Base-by-base conservation (phyloP, 805 yeast species). In the Candida germanica region DNA sequence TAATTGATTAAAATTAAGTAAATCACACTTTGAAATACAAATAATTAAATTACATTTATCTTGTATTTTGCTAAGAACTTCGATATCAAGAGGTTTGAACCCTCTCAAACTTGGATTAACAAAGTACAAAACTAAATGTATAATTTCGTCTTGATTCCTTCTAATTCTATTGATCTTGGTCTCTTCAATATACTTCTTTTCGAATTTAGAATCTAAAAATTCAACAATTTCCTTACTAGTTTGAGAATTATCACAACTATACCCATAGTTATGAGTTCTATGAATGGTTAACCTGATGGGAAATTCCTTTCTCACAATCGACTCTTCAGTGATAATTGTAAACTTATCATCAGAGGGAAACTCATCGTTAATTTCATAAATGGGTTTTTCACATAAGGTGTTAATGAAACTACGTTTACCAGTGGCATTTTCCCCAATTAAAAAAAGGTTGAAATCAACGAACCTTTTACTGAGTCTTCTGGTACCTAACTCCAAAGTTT, bases 371-470 rank as follows among this genome's bases (percentile, higher is more conserved):
- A 29, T 21, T 7, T 38, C 28, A 28, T 38, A 51, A n/a, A 41
- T 32, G 1, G 26, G 15, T 24, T 42, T 37, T 31, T 83, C 79
- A 55, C 86, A 83, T 42, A 88, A 66, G 8, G 93, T 80, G 66
- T 87, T 86, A 46, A 86, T 64, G 44, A 87, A 85, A 2, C 89
- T 76, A 13, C 83, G 77, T 55, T 85, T 86, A 1, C 87, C 86
- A 32, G 56, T 55, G 23, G 68, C 69, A 44, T 61, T 64, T 26
- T 64, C 66, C 8, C 72, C 72, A 16, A 64, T 54, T 26, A 66
- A 42, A 9, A 61, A 40, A 11, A 60, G 8, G 38, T 56, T 60
- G 24, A 60, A 47, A 7, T 47, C 42, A 12, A 39, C 34, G 13
- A 35, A 33, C 9, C 38, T 22, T 20, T 30, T 40, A 28, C 41